These are phyloP conservation scores for Myrica gale DNA, from an alignment of 306 rosid genomes.

Conservation along the genomic window DNA sequence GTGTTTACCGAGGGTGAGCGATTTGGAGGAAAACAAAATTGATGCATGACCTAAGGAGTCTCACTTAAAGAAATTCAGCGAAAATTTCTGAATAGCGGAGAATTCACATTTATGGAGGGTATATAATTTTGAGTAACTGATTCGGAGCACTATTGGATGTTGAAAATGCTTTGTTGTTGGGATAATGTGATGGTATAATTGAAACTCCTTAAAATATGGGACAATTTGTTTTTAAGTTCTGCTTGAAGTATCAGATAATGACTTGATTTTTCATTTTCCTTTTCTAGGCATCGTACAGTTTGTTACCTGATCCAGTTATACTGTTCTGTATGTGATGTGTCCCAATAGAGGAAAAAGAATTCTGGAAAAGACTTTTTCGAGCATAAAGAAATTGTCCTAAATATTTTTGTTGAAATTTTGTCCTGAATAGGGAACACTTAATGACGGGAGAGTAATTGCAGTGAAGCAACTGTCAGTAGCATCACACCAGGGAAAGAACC, in stretches of 20 bases:
- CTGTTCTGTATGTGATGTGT: neutral
- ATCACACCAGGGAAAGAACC: slow-evolving; percentile 83
- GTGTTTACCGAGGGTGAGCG: neutral
- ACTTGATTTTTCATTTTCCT: neutral
- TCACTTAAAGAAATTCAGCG: neutral
- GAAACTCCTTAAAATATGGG: no score
- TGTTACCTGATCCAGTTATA: neutral
- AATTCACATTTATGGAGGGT: neutral
- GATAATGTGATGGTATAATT: neutral
- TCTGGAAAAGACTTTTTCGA: neutral
- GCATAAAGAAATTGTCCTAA: neutral
- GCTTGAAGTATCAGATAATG: neutral
- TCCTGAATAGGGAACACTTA: slow-evolving; percentile 58
- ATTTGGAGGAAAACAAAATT: neutral
- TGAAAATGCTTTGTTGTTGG: neutral
- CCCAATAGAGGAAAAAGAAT: neutral
- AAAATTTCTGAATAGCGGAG: neutral
- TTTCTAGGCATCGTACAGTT: neutral
- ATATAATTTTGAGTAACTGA: neutral
- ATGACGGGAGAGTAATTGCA: slow-evolving; percentile 72
- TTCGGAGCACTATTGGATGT: neutral
- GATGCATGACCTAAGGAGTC: neutral
- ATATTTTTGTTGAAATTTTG: neutral
- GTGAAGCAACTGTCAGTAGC: slow-evolving; percentile 74
- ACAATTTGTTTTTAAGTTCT: neutral